Evolutionary conservation across 768 basidiomycete genomes (phyloP), one percentile per base, ranked within the genome.

Genomic region (Leccinum imitatum): DNA sequence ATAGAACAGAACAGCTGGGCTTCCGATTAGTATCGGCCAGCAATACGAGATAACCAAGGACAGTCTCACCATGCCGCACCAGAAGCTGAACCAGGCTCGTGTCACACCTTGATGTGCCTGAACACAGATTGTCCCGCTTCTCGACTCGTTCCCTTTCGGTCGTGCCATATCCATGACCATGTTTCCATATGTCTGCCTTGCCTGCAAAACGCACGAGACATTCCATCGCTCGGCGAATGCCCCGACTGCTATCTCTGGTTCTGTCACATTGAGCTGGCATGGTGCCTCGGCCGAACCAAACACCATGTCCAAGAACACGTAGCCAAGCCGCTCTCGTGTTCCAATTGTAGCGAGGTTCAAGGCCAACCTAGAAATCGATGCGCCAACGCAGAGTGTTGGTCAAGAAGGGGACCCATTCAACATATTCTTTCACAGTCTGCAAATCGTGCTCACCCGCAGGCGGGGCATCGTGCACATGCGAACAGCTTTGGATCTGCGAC

Each of bases 211-310:
- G 48, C 52, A 7, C 33, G 35, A 25, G 10, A 6, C 3, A 21
- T 55, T 1, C 62, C 61, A 11, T 11, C 19, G 25, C 58, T 70
- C 0, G 65, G 61, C 25, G 39, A 69, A 58, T 71, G 67, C 37
- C 69, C 69, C 13, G 10, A 50, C 7, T 71, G 67, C 50, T 6
- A 60, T 33, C 58, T 61, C 52, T 71, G 69, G 69, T 67, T 61
- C 55, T 71, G 69, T 52, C 1, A 14, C 14, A 1, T 6, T 0
- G 69, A 71, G 3, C 19, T 70, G 59, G 59, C 44, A 1, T 71
- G 69, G 69, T 71, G 69, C 50, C 53, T 51, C 1, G 69, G 69
- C 48, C 66, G 69, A 54, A 69, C 66, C 2, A 65, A 39, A 35
- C 47, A 14, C 35, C 2, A 13, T n/a, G 51, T 44, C 8, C 62